A percentile compares a stretch with the other conserved stretches of the same genome.
These are phyloP conservation scores for Suillus brevipes DNA, from an alignment of 768 basidiomycete genomes.

Conservation along the genomic window DNA sequence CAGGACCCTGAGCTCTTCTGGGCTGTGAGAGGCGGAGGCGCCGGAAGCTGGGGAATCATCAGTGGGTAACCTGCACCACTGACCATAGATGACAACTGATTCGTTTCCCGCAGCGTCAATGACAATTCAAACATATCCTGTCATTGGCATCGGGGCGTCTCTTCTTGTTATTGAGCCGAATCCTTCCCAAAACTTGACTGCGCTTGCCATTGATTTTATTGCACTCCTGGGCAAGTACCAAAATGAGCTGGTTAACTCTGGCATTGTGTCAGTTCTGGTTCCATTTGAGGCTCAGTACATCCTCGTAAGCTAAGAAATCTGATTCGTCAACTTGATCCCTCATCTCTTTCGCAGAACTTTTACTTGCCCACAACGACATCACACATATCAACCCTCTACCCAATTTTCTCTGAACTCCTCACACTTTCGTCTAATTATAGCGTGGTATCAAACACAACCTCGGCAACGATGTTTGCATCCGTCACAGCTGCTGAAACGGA, in stretches of 20 bases:
- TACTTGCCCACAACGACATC: slow-evolving; percentile 15
- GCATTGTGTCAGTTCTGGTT: slow-evolving; percentile 13
- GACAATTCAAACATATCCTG: slow-evolving; percentile 17
- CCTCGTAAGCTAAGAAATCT: slow-evolving; percentile 13
- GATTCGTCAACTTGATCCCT: not conserved
- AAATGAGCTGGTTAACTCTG: slow-evolving; percentile 14
- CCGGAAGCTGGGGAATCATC: slow-evolving; percentile 51
- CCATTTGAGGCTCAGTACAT: slow-evolving; percentile 12
- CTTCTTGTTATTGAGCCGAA: slow-evolving; percentile 15
- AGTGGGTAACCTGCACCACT: slow-evolving; percentile 18
- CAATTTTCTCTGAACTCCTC: slow-evolving; percentile 20
- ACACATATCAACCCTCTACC: slow-evolving; percentile 11
- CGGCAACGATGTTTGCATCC: slow-evolving; percentile 15
- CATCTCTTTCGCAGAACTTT: slow-evolving; percentile 13
- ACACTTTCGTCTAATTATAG: slow-evolving; percentile 18
- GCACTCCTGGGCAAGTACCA: slow-evolving; percentile 21
- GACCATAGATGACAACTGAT: not conserved
- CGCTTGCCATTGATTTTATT: slow-evolving; percentile 22
- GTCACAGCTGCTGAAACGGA: slow-evolving; percentile 12
- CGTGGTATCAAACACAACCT: slow-evolving; percentile 18
- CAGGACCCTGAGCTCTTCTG: slow-evolving; percentile 51
- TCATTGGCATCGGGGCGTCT: slow-evolving; percentile 15
- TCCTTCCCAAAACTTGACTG: slow-evolving; percentile 11
- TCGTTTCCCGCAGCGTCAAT: slow-evolving; percentile 13
- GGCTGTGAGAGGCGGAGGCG: slow-evolving; percentile 55